Conservation (phyloP, 73 alveolate species). For the Stentor coeruleus region DNA sequence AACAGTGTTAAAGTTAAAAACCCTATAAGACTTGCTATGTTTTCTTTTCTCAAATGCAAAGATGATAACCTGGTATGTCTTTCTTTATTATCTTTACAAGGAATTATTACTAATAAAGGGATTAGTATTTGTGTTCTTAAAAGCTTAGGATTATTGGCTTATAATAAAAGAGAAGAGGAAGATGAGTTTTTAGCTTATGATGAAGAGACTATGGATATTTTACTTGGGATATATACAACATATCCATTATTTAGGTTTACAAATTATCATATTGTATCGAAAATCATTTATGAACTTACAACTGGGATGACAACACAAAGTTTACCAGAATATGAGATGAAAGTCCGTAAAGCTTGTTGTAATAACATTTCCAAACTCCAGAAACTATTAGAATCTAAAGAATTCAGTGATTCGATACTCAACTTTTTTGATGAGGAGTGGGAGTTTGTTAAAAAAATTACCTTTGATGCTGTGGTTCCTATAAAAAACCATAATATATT, state of each 20-base stretch:
- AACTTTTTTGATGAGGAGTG: not conserved
- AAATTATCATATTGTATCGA: not conserved
- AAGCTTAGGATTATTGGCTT: not conserved
- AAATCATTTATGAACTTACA: not conserved
- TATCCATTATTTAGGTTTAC: not conserved
- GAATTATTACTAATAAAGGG: not conserved
- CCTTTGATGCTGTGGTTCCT: not conserved
- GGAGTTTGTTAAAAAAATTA: not conserved
- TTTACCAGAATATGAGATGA: not conserved
- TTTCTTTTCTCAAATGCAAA: slow-evolving; percentile 10
- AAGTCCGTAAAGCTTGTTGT: not conserved
- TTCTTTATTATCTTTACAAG: not conserved
- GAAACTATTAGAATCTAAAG: not conserved
- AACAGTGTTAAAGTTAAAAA: not conserved
- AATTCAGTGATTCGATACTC: not conserved
- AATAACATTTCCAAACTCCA: not conserved
- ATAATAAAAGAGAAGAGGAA: not conserved
- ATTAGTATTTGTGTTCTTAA: not conserved
- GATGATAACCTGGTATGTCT: slow-evolving; percentile 11
- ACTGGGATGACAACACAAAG: not conserved
- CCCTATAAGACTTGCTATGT: not conserved
- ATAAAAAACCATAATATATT: not conserved
- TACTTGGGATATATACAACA: not conserved
- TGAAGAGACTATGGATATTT: not conserved
- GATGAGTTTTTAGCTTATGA: not conserved